These are phyloP conservation scores for Saccharomyces hybrid DNA, from an alignment of 1,139 yeast genomes.

Conservation along the genomic window DNA sequence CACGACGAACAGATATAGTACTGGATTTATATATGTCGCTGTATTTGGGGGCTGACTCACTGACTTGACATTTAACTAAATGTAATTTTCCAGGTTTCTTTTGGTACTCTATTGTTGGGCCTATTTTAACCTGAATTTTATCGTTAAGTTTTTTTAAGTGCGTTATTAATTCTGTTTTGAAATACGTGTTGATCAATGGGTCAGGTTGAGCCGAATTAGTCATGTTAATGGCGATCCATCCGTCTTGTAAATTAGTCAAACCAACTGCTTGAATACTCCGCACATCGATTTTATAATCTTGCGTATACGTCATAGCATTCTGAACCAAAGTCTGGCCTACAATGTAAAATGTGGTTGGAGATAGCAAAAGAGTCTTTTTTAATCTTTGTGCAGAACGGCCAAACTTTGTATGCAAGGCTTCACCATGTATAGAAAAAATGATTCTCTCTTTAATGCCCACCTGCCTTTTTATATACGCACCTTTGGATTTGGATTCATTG, in stretches of 20 bases:
- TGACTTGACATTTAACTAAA: slow-evolving; percentile 58
- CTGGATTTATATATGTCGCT: slow-evolving; percentile 86
- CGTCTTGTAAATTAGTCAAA: slow-evolving; percentile 75
- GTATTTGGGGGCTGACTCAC: slow-evolving; percentile 50
- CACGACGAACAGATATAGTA: slow-evolving; percentile 75
- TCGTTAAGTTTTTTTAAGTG: slow-evolving; percentile 61
- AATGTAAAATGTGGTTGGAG: slow-evolving; percentile 54
- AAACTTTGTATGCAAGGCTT: slow-evolving; percentile 73
- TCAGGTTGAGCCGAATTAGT: slow-evolving; percentile 60
- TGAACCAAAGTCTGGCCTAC: slow-evolving; percentile 68
- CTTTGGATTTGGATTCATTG: slow-evolving; percentile 64
- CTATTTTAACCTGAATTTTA: slow-evolving; percentile 56
- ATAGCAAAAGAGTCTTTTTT: slow-evolving; percentile 64
- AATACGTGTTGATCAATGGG: slow-evolving; percentile 66
- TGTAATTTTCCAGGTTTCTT: slow-evolving; percentile 88
- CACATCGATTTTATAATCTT: slow-evolving; percentile 60
- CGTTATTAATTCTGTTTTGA: slow-evolving; percentile 85
- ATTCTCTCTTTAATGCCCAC: slow-evolving; percentile 64
- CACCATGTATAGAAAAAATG: slow-evolving; percentile 75
- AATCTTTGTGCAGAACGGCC: slow-evolving; percentile 86
- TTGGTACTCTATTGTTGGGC: slow-evolving; percentile 69
- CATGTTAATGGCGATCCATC: slow-evolving; percentile 80
- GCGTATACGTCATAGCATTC: slow-evolving; percentile 58
- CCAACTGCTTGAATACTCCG: slow-evolving; percentile 56
- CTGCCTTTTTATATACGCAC: slow-evolving; percentile 59